A percentile compares a stretch with the other conserved stretches of the same genome.
phyloP scores from a whole-genome alignment of 2,329 filamentous ascomycete genomes.

The Fusarium foetens region DNA sequence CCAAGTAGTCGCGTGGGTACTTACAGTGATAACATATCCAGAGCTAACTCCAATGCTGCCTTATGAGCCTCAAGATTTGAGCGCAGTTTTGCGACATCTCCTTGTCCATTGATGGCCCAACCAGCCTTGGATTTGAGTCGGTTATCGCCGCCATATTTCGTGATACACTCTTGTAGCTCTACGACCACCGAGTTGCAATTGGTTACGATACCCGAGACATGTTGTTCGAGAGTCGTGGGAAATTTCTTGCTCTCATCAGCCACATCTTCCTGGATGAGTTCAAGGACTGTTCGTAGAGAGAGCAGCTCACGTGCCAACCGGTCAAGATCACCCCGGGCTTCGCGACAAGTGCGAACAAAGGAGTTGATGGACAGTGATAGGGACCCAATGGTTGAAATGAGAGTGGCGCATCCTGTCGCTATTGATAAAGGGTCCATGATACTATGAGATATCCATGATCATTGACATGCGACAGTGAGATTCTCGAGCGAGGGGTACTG shows the following conservation, averaged over 20 bases:
- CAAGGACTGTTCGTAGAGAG: background rate
- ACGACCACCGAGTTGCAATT: background rate
- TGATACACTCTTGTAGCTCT: background rate
- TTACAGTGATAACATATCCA: background rate
- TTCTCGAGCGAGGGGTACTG: background rate
- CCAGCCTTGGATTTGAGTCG: background rate
- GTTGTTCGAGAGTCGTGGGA: background rate
- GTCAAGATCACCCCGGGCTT: background rate
- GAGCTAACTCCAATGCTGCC: background rate
- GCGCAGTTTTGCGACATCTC: background rate
- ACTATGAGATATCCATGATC: background rate
- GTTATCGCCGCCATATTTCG: background rate
- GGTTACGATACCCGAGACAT: background rate
- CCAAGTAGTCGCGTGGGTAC: background rate
- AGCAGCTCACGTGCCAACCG: background rate
- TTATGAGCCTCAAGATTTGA: background rate
- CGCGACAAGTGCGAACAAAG: background rate
- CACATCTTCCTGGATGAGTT: background rate
- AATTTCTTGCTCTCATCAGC: background rate
- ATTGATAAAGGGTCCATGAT: background rate
- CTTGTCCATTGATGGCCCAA: background rate
- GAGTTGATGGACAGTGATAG: background rate
- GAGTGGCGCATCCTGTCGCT: background rate
- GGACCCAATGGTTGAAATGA: background rate
- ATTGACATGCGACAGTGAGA: background rate